Evolutionary conservation across 2,329 filamentous ascomycete species (phyloP), one percentile per base, ranked within the genome.

Genomic region (Cryoendolithus antarcticus): DNA sequence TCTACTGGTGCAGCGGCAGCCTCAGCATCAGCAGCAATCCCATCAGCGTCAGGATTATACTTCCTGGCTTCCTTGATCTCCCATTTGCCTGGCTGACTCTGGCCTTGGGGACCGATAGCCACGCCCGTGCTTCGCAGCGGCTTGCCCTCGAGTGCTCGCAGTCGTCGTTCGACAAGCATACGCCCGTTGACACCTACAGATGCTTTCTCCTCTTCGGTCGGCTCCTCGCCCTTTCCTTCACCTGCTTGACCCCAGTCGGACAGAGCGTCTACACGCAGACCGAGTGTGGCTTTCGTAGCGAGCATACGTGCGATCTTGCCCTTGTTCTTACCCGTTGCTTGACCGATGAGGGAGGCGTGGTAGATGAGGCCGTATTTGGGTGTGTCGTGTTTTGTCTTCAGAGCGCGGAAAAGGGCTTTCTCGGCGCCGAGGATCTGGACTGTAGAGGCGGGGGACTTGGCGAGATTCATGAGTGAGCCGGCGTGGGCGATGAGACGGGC

Each of bases 301-400:
- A 98, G 75, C 71, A 94, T 86, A 74, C 91, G 85, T 32, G 91
- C 91, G 58, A 98, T 94, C 73, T 98, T 98, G 55, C 91, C 91
- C 80, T 98, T 98, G 72, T 96, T 96, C 71, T 86, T 89, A 56
- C 91, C 91, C 12, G 85, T 93, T 24, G 91, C 91, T 68, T 98
- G 91, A 33, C 91, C 93, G 49, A 98, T 93, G 34, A 98, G 75
- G 21, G 85, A 91, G 35, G 84, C 82, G 64, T 93, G 83, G 67
- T 91, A 93, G 61, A 93, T 85, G 48, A 93, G 74, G 74, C 91
- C 91, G 57, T 96, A 98, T 67, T 96, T 98, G 59, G 91, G 91
- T 30, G 91, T 98, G 59, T 95, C 86, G 64, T 96, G 89, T 74
- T 98, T 96, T 36, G 91, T 98, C 77, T 98, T 98, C 48, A 98